Percentiles rank a stretch among this genome's conserved stretches.
Conservation (phyloP, 2,329 filamentous ascomycete species). For the Sporothrix curviconia region DNA sequence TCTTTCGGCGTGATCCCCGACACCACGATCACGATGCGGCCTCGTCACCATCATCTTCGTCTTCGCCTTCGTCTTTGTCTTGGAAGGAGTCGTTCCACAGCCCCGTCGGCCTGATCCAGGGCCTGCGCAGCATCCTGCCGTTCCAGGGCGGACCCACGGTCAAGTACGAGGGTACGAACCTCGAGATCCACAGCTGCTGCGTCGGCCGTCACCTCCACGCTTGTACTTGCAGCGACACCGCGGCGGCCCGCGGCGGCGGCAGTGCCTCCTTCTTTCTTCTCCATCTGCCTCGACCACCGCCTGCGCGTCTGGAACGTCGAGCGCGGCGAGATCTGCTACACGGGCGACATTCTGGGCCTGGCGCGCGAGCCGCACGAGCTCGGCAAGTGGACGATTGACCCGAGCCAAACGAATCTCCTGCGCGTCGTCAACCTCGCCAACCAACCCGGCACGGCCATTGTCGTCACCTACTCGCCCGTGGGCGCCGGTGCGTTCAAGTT, state of each 20-base stretch:
- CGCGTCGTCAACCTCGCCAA: conserved; percentile 55
- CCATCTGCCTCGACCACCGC: conserved; percentile 81
- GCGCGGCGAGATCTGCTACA: conserved; percentile 70
- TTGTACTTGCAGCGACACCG: conserved; percentile 45
- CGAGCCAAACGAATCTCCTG: conserved; percentile 69
- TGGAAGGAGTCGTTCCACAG: conserved; percentile 72
- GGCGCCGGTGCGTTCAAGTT: conserved; percentile 91
- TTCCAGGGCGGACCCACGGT: conserved; percentile 60
- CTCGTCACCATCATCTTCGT: neutral
- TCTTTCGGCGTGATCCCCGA: conserved; percentile 55
- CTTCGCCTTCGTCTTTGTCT: neutral
- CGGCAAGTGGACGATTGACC: conserved; percentile 70
- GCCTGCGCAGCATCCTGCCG: conserved; percentile 58
- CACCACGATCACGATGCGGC: conserved; percentile 34
- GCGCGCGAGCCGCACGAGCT: conserved; percentile 59
- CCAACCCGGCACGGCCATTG: conserved; percentile 43
- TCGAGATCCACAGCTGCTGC: conserved; percentile 64
- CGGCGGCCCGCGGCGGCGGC: conserved; percentile 27
- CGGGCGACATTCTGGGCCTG: conserved; percentile 70
- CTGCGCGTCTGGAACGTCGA: conserved; percentile 83
- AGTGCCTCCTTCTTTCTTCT: conserved; percentile 53
- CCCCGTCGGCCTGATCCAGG: conserved; percentile 64
- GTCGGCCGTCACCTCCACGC: conserved; percentile 49
- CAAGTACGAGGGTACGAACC: conserved; percentile 54
- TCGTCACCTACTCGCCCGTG: conserved; percentile 82